Evolutionary conservation across 345 rosid species (phyloP).

Genomic region (Raphanus sativus): DNA sequence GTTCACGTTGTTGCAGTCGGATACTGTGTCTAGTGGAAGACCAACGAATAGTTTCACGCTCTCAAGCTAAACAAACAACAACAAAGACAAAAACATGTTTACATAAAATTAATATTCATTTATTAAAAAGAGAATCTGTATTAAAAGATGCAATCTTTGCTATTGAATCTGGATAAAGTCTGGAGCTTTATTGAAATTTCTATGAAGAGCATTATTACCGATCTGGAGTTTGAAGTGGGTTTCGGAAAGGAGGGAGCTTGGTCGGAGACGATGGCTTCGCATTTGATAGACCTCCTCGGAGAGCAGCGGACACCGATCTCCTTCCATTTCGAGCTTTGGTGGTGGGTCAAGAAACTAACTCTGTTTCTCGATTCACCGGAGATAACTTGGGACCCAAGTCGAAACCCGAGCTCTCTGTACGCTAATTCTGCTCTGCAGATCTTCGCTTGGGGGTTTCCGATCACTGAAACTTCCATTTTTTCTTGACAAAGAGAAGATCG

Average conservation of each 20-base stretch:
- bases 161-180: background rate
- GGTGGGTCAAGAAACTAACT: constrained; percentile 38
- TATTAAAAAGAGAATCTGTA: too few species aligned
- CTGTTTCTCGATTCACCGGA: constrained; percentile 23
- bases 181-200: background rate
- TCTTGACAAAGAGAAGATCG: background rate
- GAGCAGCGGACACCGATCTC: constrained; percentile 40
- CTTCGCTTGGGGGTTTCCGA: constrained; percentile 51
- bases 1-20: constrained; percentile 57
- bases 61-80: constrained; percentile 49
- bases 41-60: constrained; percentile 72
- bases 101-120: too few species aligned
- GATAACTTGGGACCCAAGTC: constrained; percentile 19
- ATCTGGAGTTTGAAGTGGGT: constrained; percentile 41
- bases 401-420: constrained; percentile 40
- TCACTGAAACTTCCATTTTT: constrained; percentile 66
- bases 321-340: constrained; percentile 35
- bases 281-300: constrained; percentile 49
- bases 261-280: constrained; percentile 46
- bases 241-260: constrained; percentile 2
- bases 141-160: too few species aligned
- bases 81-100: background rate
- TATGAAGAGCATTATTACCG: constrained; percentile 42
- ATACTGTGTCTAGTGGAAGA: constrained; percentile 77
- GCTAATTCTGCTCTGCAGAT: constrained; percentile 44